Evolutionary conservation across 441 rosid species (phyloP).

Genomic region (Populus hybrid): DNA sequence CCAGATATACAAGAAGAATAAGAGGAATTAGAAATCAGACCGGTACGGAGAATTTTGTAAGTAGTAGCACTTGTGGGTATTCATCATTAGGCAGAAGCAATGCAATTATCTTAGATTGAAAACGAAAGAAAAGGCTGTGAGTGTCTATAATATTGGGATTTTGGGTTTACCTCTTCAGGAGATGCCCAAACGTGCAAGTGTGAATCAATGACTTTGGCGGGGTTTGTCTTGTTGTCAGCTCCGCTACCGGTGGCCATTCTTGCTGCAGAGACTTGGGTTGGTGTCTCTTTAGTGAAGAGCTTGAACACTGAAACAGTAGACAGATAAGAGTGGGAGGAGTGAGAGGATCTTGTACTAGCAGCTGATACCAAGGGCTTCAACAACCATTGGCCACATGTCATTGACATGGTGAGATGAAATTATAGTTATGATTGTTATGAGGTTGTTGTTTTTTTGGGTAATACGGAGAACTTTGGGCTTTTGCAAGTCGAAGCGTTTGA

Average conservation of each 20-base stretch:
- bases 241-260: constrained; percentile 40
- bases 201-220: constrained; percentile 64
- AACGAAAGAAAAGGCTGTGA: background rate
- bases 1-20: background rate
- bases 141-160: background rate
- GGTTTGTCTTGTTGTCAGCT: constrained; percentile 19
- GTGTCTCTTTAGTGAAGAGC: constrained; percentile 8
- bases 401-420: constrained; percentile 1
- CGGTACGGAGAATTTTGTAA: too few species aligned
- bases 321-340: constrained; percentile 12
- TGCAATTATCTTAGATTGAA: background rate
- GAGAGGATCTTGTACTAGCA: background rate
- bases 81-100: background rate
- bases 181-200: constrained; percentile 97
- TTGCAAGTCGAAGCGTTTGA: background rate
- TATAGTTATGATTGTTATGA: background rate
- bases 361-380: constrained; percentile 28
- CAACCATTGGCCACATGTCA: constrained; percentile 5
- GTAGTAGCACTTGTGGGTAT: background rate
- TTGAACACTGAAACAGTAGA: background rate
- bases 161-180: constrained; percentile 61
- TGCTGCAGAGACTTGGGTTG: constrained; percentile 19
- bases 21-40: background rate
- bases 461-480: background rate
- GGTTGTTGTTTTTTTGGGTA: background rate